Evolutionary conservation across 2,329 filamentous ascomycete genomes (phyloP), one percentile per base, ranked within the genome.

Genomic region (Lachnellula willkommii): DNA sequence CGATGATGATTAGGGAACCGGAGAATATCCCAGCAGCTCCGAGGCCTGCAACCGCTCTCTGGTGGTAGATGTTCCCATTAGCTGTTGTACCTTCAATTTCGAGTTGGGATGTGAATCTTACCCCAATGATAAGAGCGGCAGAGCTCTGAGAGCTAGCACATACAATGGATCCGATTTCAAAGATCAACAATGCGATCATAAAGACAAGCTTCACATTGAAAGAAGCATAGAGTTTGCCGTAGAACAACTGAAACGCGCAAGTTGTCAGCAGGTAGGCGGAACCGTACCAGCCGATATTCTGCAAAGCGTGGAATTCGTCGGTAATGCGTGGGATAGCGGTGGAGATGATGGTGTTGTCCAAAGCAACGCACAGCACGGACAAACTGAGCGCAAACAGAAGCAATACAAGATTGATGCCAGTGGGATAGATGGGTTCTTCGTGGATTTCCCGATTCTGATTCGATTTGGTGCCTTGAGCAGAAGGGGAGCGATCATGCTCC

Each of bases 101-200:
- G 24, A 6, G 24, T 26, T 26, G 24, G 4, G 24, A 26, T 26
- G 6, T 26, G 6, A 5, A 26, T 26, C 24, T 26, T 26, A 26
- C 24, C 24, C 75, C 75, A 14, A 74, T 61, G 55, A 80, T 79
- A 9, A 79, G 59, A 11, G 73, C 72, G 47, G 71, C 62, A 67
- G 63, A 62, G 47, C 63, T 4, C 63, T 20, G 63, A 22, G 66
- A 65, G 4, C 61, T 51, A 12, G 59, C 64, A 40, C 65, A 68
- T 24, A 68, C 51, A 11, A 63, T 52, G 24, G 59, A 63, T 20
- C 66, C 66, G 22, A 68, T 52, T 52, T 56, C 57, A 46, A 59
- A 59, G 7, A 57, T 51, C 26, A 55, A 55, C 36, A 66, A 60
- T 37, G 58, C 54, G n/a, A 32, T 45, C 2, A 66, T 40, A 40